These are phyloP conservation scores for Akanthomyces lecanii DNA, from an alignment of 2,329 filamentous ascomycete genomes.

Conservation along the genomic window DNA sequence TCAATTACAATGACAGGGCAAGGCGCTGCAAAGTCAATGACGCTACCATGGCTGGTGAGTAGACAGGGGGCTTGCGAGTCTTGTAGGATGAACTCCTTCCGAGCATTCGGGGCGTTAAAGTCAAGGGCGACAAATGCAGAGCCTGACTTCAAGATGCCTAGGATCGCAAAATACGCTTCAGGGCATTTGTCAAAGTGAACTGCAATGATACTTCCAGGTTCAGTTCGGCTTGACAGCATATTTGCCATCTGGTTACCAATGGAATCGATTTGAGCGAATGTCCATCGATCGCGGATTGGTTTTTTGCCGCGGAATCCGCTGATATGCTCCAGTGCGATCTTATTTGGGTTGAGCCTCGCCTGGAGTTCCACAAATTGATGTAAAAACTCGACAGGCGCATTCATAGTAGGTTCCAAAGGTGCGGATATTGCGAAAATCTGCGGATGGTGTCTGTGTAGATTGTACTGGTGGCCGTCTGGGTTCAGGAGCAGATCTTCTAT, in stretches of 20 bases:
- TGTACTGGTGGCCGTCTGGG: conserved; percentile 38
- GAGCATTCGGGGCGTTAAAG: conserved; percentile 62
- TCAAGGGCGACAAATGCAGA: conserved; percentile 80
- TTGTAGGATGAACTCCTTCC: conserved; percentile 72
- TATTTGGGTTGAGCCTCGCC: conserved; percentile 52
- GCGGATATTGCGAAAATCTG: conserved; percentile 62
- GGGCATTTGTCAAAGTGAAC: conserved; percentile 83
- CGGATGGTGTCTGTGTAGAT: conserved; percentile 31
- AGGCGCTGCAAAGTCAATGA: conserved; percentile 31
- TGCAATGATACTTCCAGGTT: conserved; percentile 61
- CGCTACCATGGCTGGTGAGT: conserved; percentile 44
- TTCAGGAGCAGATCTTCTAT: conserved; percentile 55
- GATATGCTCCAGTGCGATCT: conserved; percentile 72
- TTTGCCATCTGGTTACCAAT: conserved; percentile 70
- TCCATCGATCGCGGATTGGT: conserved; percentile 58
- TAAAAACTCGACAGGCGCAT: conserved; percentile 56
- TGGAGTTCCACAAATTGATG: conserved; percentile 74
- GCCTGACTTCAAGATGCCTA: conserved; percentile 78
- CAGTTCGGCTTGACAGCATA: conserved; percentile 49
- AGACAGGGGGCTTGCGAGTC: conserved; percentile 67
- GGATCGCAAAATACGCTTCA: conserved; percentile 75
- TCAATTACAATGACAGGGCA: conserved; percentile 33
- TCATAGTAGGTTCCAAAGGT: conserved; percentile 53
- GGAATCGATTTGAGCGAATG: conserved; percentile 65
- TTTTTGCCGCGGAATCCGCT: conserved; percentile 45